phyloP scores from a whole-genome alignment of 805 yeast genomes.

The Kregervanrija fluxuum region DNA sequence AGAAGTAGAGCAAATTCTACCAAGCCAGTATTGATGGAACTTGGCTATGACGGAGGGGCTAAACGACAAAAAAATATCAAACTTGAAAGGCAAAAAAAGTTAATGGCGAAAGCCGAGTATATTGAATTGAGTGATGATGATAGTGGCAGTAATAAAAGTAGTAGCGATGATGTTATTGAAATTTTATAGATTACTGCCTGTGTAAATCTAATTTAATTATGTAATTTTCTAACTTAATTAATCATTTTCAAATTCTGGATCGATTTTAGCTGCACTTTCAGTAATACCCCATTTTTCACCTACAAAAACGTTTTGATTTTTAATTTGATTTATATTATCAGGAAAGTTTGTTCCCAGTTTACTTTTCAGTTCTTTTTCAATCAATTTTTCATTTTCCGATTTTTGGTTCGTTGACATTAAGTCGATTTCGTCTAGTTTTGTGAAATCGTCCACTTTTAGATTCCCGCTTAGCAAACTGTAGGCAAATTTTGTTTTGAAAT shows the following conservation, averaged over 20 bases:
- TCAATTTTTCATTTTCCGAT: constrained; percentile 21
- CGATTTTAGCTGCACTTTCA: constrained; percentile 29
- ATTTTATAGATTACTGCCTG: too few relatives aligned
- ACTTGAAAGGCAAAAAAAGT: not conserved
- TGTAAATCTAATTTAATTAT: too few relatives aligned
- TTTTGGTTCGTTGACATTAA: constrained; percentile 24
- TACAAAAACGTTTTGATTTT: constrained; percentile 19
- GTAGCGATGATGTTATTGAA: too few relatives aligned
- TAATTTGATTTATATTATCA: constrained; percentile 21
- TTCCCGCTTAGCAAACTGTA: constrained; percentile 14
- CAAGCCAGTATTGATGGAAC: constrained; percentile 7
- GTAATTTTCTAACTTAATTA: not conserved
- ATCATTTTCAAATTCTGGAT: constrained; percentile 19
- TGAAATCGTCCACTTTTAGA: constrained; percentile 17
- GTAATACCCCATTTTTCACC: constrained; percentile 30
- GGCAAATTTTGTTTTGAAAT: constrained; percentile 20
- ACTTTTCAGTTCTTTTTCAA: constrained; percentile 25
- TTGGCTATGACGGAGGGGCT: constrained; percentile 7
- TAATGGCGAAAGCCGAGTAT: not conserved
- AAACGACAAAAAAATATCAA: constrained; percentile 7
- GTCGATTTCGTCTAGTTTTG: constrained; percentile 14
- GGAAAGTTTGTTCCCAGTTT: constrained; percentile 20
- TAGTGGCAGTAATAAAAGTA: not conserved
- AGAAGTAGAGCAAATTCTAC: not conserved
- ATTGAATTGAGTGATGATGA: not conserved